Percentiles rank a stretch among this genome's conserved stretches.
Evolutionary conservation across 2,329 filamentous ascomycete genomes (phyloP).

Genomic region (Trichoderma sp.): DNA sequence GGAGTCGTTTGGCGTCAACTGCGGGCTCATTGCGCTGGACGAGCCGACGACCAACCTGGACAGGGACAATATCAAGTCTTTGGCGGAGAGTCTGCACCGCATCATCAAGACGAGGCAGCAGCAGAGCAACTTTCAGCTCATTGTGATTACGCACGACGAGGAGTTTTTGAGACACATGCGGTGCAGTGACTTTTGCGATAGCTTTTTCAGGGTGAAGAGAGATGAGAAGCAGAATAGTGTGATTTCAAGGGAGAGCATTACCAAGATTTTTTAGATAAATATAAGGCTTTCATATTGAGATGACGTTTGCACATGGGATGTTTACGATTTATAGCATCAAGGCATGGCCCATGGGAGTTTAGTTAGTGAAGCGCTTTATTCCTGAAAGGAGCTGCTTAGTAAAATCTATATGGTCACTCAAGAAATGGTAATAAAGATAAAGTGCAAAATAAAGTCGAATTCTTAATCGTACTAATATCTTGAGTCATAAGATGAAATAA

Average conservation of each 20-base stretch:
- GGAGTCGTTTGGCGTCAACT: constrained; percentile 95
- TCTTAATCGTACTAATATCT: neutral
- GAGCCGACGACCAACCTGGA: constrained; percentile 98
- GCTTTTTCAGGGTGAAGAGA: constrained; percentile 84
- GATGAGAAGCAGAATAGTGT: constrained; percentile 85
- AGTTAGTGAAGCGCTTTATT: neutral
- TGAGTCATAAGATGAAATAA: neutral
- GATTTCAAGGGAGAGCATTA: constrained; percentile 72
- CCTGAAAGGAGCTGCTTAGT: neutral
- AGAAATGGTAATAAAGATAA: neutral
- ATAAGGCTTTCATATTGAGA: neutral
- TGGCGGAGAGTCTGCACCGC: constrained; percentile 81
- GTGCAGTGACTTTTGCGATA: constrained; percentile 89
- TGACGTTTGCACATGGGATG: neutral
- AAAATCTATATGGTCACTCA: neutral
- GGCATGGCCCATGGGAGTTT: neutral
- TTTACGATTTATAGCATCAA: neutral
- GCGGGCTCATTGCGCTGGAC: constrained; percentile 93
- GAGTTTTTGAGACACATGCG: constrained; percentile 94
- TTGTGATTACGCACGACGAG: constrained; percentile 98
- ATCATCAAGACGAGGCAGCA: constrained; percentile 83
- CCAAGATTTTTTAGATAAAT: constrained; percentile 48
- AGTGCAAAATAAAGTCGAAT: constrained; percentile 24
- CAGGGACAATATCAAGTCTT: constrained; percentile 86
- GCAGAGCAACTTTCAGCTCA: constrained; percentile 95